phyloP scores from a whole-genome alignment of 1,284 basidiomycete species.

The Marasmius sp. region DNA sequence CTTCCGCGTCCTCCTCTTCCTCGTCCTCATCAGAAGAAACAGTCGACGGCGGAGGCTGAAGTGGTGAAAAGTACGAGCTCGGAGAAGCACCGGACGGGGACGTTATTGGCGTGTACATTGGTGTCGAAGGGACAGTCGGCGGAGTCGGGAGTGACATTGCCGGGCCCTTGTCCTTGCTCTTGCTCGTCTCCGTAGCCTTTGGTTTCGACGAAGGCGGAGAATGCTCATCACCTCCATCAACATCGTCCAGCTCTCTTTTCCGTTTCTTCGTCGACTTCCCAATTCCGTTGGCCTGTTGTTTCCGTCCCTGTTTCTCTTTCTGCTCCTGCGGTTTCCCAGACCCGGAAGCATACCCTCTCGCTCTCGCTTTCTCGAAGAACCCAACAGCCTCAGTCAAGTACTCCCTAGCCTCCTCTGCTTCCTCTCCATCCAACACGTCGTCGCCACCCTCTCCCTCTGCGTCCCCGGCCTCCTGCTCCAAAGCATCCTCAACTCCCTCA shows the following conservation, averaged over 20 bases:
- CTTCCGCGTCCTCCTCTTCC: conserved; percentile 9
- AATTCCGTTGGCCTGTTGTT: no score
- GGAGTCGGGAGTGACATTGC: no score
- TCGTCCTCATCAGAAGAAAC: conserved; percentile 11
- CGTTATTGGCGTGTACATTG: no score
- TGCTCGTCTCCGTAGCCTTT: no score
- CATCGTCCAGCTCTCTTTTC: neutral
- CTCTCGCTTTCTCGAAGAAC: conserved; percentile 53
- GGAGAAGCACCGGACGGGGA: no score
- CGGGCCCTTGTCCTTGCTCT: no score
- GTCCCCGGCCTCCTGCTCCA: no score
- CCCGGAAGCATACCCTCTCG: conserved; percentile 1
- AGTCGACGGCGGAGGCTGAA: no score
- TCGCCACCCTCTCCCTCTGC: conserved; percentile 44
- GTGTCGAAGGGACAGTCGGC: no score
- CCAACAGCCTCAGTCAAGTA: conserved; percentile 45
- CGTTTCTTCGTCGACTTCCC: neutral
- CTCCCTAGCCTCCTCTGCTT: conserved; percentile 53
- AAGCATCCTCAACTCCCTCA: conserved; percentile 48
- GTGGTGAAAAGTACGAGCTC: no score
- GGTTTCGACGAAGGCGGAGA: conserved; percentile 16
- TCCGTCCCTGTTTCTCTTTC: neutral
- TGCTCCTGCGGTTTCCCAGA: neutral
- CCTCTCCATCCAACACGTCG: conserved; percentile 36
- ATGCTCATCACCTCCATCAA: conserved; percentile 13